Base-by-base conservation (phyloP, 2,329 filamentous ascomycete genomes). In the Hymenoscyphus occultus region DNA sequence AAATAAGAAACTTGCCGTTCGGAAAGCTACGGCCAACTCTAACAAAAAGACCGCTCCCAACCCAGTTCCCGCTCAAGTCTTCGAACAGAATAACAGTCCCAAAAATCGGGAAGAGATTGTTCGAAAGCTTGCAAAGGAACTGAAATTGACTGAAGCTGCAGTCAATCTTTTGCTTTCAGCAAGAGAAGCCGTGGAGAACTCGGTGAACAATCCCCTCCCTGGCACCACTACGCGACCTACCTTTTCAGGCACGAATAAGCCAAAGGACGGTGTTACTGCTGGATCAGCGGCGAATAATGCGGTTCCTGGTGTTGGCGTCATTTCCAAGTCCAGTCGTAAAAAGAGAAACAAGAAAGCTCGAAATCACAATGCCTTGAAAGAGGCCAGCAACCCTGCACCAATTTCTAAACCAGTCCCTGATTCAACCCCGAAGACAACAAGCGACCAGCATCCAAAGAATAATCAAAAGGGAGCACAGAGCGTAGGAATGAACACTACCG, bases 1-100 rank as follows among this genome's bases (percentile, higher is more conserved):
- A 54, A 54, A 54, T 22, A 54, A 54, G 48, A 54, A 54, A 54
- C 48, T 54, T 13, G 48, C 48, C 19, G 48, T 28, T 54, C 48
- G 48, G 22, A 54, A 54, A 22, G 19, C 19, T 54, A 13, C 19
- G 22, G 48, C 48, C 10, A 22, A 54, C 13, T 54, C 48, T 12
- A 54, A 9, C 19, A 9, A 54, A 19, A 28, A 54, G 5, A 10
- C 5, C 22, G 10, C 10, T 22, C 12, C 48, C 1, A 54, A 28
- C 0, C 48, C 48, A 28, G 13, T 13, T 54, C 19, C 48, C 22
- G 13, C 19, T 13, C n/a, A 10, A 28, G 13, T 12, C 12, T n/a
- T n/a, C 12, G 45, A 22, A 22, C n/a, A 6, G 13, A 54, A 19
- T 13, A 54, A n/a, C 48, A 28, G 7, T 13, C 48, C 48, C 22